Conservation (phyloP, 1,139 yeast species). For the Pichia sp. region DNA sequence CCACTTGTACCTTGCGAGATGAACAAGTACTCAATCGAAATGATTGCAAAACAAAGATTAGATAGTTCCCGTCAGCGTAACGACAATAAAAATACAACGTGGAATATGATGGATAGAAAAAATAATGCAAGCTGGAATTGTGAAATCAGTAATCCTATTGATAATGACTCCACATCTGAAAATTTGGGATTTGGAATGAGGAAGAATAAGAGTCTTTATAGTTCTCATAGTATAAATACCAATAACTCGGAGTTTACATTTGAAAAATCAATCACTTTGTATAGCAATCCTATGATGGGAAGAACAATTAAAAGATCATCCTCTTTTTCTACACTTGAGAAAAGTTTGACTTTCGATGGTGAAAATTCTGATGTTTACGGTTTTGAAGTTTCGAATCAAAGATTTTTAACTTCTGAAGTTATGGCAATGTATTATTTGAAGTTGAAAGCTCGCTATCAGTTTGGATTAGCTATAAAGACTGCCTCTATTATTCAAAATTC, state of each 20-base stretch:
- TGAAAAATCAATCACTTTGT: conserved; percentile 1
- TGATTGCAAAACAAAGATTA: conserved; percentile 8
- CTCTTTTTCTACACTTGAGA: conserved; percentile 25
- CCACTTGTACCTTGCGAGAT: conserved; percentile 25
- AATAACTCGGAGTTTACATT: conserved; percentile 1
- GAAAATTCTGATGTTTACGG: conserved; percentile 13
- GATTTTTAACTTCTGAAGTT: conserved; percentile 21
- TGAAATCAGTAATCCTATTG: background rate
- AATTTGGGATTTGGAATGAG: background rate
- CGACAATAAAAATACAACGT: too few relatives aligned
- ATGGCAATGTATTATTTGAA: conserved; percentile 24
- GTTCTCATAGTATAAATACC: conserved; percentile 7
- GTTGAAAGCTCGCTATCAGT: conserved; percentile 19
- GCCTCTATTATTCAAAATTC: conserved; percentile 10
- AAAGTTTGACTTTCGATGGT: conserved; percentile 9
- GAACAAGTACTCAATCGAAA: conserved; percentile 21
- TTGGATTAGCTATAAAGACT: conserved; percentile 16
- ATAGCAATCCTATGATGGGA: background rate
- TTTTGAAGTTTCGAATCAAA: conserved; percentile 5
- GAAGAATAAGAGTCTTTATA: conserved; percentile 8
- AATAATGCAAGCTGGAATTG: background rate
- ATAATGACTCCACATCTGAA: background rate
- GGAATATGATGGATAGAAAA: background rate
- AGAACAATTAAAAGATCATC: conserved; percentile 16
- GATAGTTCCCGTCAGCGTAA: background rate